Conservation (phyloP, 345 rosid genomes). For the Firmiana major region DNA sequence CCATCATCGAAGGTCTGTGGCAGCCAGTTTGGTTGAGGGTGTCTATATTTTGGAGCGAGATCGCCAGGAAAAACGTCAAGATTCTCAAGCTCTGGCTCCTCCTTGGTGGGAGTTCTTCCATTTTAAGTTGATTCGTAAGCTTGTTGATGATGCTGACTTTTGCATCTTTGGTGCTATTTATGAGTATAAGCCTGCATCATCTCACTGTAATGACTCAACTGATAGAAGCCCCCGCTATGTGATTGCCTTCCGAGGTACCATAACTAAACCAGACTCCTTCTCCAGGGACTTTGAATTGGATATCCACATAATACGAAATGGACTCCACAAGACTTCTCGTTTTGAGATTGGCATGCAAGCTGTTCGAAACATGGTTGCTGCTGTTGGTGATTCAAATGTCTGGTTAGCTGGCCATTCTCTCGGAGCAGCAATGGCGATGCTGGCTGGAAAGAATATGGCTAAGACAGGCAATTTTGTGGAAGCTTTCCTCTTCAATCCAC, state of each 20-base stretch:
- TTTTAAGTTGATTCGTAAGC: conserved; percentile 50
- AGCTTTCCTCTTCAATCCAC: conserved; percentile 80
- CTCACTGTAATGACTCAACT: conserved; percentile 21
- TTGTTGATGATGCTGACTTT: conserved; percentile 65
- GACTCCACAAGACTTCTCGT: conserved; percentile 70
- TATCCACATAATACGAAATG: conserved; percentile 54
- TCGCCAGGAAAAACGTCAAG: conserved; percentile 72
- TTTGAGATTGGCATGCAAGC: conserved; percentile 79
- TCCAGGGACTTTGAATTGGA: conserved; percentile 66
- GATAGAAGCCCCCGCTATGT: conserved; percentile 55
- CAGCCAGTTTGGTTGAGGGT: conserved; percentile 81
- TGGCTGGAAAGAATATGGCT: conserved; percentile 74
- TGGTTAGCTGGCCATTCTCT: conserved; percentile 96
- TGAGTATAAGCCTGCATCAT: conserved; percentile 50
- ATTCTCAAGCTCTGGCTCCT: conserved; percentile 57
- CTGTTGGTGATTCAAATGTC: conserved; percentile 57
- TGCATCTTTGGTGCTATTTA: conserved; percentile 82
- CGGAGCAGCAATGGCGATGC: conserved; percentile 80
- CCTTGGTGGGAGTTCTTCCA: conserved; percentile 87
- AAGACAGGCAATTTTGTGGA: conserved; percentile 49
- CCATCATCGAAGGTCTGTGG: conserved; percentile 63
- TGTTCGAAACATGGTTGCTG: conserved; percentile 57
- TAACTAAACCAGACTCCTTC: conserved; percentile 62
- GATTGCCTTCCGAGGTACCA: conserved; percentile 78
- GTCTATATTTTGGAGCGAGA: conserved; percentile 77